Percentiles rank a stretch among this genome's conserved stretches.
These are phyloP conservation scores for Bretschneidera sinensis DNA, from an alignment of 345 rosid genomes.

Conservation along the genomic window DNA sequence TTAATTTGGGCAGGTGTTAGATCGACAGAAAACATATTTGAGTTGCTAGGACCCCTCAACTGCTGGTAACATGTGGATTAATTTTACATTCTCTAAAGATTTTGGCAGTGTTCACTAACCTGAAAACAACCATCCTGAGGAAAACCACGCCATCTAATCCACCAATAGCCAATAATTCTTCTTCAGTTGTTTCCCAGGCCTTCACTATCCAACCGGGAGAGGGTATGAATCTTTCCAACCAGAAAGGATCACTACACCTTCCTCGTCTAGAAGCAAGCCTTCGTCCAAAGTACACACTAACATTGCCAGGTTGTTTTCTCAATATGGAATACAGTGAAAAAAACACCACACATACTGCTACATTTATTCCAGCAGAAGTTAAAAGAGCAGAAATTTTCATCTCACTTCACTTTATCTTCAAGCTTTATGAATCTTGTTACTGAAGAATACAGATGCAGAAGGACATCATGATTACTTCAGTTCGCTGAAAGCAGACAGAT, in stretches of 20 bases:
- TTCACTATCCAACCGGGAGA: conserved; percentile 81
- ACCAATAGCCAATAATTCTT: conserved; percentile 59
- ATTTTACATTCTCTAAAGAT: not conserved
- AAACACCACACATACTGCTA: conserved; percentile 53
- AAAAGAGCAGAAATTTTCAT: conserved; percentile 70
- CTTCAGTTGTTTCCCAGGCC: conserved; percentile 86
- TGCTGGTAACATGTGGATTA: too few relatives aligned
- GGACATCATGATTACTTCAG: conserved; percentile 8
- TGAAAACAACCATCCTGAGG: conserved; percentile 64
- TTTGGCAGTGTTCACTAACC: conserved; percentile 34
- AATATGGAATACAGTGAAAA: conserved; percentile 66
- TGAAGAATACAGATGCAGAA: conserved; percentile 14
- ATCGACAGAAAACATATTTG: too few relatives aligned
- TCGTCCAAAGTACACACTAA: conserved; percentile 63
- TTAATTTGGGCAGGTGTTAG: too few relatives aligned
- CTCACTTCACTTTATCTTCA: conserved; percentile 25
- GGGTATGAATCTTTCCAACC: conserved; percentile 73
- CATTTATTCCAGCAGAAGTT: conserved; percentile 84
- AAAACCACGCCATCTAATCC: conserved; percentile 88
- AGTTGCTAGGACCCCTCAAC: too few relatives aligned
- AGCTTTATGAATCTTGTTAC: conserved; percentile 16
- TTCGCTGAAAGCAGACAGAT: conserved; percentile 7
- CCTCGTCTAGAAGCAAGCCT: conserved; percentile 35
- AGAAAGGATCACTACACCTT: conserved; percentile 31
- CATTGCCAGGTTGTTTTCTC: conserved; percentile 73